Base-by-base conservation (phyloP, 371 early-diverging fungal species). In the Blakeslea trispora region DNA sequence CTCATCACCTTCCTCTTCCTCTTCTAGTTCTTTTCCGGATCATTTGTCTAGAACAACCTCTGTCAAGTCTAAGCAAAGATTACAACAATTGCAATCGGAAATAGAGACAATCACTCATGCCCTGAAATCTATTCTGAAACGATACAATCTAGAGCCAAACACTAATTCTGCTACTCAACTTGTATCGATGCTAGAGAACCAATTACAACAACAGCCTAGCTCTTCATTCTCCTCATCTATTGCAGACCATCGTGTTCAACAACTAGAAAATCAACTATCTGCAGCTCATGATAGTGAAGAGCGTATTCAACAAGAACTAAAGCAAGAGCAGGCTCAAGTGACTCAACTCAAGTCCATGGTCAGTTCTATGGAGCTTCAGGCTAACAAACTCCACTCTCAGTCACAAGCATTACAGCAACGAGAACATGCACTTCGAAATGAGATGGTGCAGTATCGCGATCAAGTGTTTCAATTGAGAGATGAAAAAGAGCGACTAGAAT, bases 401-500 rank as follows among this genome's bases (percentile, higher is more conserved):
- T 56, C 64, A 11, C 43, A 59, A n/a, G 59, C 62, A 7, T 44
- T 62, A 10, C 55, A 59, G 21, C 35, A 49, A 9, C 50, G 64
- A 3, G 71, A 72, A 39, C n/a, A 56, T 0, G 52, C 55, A 0
- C 42, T 66, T 10, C 61, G 70, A 47, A 32, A 5, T 6, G 72
- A 74, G 22, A 40, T 74, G 17, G 52, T 68, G 9, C 56, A 68
- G 42, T 72, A 66, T 41, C 61, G 68, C 22, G 66, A 69, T 17
- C 63, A 79, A 55, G 57, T 65, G 11, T 37, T 55, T 10, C 45
- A 48, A 1, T 45, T 74, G 10, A 58, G 69, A 31, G 46, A 49
- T 0, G 71, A 75, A 46, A 74, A 71, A 45, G 68, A 74, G 18
- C 50, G 59, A 37, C 64, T 61, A 63, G 69, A 74, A 28, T 58